Conservation (phyloP, 768 basidiomycete species). For the Leccinum arenicola region DNA sequence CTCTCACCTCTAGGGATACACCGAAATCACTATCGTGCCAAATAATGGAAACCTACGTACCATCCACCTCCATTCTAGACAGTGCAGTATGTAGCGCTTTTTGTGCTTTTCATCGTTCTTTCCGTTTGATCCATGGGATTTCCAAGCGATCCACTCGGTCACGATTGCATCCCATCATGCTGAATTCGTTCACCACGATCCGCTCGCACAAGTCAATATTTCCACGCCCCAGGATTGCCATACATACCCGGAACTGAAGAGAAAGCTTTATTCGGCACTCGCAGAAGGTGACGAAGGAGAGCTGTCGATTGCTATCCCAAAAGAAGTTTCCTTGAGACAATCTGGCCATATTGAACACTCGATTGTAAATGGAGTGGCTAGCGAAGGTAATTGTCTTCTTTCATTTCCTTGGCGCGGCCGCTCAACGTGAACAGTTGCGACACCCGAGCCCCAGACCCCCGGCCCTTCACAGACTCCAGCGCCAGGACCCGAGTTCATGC, state of each 20-base stretch:
- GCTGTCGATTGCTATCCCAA: constrained; percentile 83
- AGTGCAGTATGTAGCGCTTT: constrained; percentile 63
- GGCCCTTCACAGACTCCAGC: constrained; percentile 36
- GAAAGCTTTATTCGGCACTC: constrained; percentile 85
- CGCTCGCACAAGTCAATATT: constrained; percentile 61
- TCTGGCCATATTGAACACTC: constrained; percentile 44
- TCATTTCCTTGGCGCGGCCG: neutral
- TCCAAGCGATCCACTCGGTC: constrained; percentile 66
- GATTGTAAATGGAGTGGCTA: constrained; percentile 40
- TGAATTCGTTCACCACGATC: constrained; percentile 78
- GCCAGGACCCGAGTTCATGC: constrained; percentile 63
- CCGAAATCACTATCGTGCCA: constrained; percentile 87
- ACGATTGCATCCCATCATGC: constrained; percentile 69
- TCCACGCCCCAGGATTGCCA: constrained; percentile 77
- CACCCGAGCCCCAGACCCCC: constrained; percentile 81
- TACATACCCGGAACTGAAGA: constrained; percentile 88
- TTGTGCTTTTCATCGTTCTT: constrained; percentile 13
- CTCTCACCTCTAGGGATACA: constrained; percentile 66
- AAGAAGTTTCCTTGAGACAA: constrained; percentile 63
- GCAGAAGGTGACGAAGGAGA: constrained; percentile 95
- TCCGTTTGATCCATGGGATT: constrained; percentile 21
- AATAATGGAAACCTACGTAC: constrained; percentile 75
- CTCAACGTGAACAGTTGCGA: constrained; percentile 49
- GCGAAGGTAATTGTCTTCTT: constrained; percentile 49
- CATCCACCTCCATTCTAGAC: constrained; percentile 84